Evolutionary conservation across 306 rosid genomes (phyloP).

Genomic region (Cucurbita maxima): DNA sequence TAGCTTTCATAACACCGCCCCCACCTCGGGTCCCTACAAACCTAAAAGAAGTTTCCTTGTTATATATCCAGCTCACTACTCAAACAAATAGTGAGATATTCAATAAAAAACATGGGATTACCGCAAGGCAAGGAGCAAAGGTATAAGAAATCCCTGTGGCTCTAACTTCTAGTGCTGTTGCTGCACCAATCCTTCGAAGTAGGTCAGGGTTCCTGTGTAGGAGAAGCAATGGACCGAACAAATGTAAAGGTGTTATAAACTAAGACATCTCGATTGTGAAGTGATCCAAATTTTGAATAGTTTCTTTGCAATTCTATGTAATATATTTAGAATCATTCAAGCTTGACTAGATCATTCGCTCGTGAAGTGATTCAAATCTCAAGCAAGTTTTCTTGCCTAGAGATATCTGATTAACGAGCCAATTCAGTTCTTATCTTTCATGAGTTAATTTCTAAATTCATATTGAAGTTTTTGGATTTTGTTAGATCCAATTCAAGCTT

Average conservation of each 20-base stretch:
- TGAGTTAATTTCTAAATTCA: too few relatives aligned
- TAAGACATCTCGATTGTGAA: too few relatives aligned
- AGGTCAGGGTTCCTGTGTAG: slow-evolving; percentile 55
- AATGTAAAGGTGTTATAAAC: slow-evolving; percentile 8
- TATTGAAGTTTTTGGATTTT: too few relatives aligned
- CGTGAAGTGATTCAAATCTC: too few relatives aligned
- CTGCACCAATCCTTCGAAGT: slow-evolving; percentile 59
- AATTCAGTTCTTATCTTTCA: too few relatives aligned
- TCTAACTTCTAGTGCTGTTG: slow-evolving; percentile 89
- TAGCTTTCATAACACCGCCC: slow-evolving; percentile 98
- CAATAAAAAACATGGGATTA: slow-evolving; percentile 19
- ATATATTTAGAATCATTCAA: too few relatives aligned
- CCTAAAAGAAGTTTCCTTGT: slow-evolving; percentile 34
- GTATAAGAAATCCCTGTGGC: slow-evolving; percentile 88
- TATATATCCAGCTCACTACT: background rate
- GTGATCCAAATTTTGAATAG: too few relatives aligned
- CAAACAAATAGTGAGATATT: background rate
- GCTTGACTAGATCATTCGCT: too few relatives aligned
- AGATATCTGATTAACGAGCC: too few relatives aligned
- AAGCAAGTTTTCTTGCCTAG: too few relatives aligned
- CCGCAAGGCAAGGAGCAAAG: slow-evolving; percentile 97
- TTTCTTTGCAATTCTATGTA: too few relatives aligned
- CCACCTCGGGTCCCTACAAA: slow-evolving; percentile 99
- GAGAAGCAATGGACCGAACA: background rate
- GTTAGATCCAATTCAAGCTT: too few relatives aligned